Evolutionary conservation across 2,329 filamentous ascomycete genomes (phyloP), one percentile per base, ranked within the genome.

Genomic region (Sporothrix pallida): DNA sequence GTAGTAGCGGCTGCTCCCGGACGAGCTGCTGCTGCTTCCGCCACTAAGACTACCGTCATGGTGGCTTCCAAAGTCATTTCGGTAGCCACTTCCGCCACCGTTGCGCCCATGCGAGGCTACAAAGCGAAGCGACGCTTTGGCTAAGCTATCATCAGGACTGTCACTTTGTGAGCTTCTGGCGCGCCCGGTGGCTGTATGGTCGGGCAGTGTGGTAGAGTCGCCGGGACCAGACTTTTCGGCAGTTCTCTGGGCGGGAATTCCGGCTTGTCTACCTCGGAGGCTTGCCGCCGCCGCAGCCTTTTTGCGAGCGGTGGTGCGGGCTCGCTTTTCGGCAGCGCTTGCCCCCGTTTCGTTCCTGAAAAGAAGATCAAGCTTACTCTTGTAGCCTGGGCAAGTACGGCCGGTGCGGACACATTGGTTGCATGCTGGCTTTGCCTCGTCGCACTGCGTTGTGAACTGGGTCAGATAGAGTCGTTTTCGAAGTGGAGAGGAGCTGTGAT

Each of bases 281-380:
- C 31, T 37, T 37, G 31, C 31, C 31, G 68, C 20, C 1, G 60
- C 69, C 17, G 58, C 44, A 4, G 72, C 72, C 54, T 63, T 72
- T 56, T 67, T 73, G 10, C 71, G 52, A n/a, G 71, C 58, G 12
- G 71, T 65, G 3, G 67, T 58, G 13, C 72, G 74, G 2, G 71
- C 69, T 5, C 74, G 68, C 42, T 70, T 74, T 13, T 72, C 69
- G 26, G 71, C 71, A 2, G 73, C 73, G 8, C 80, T 87, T 58
- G 86, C 85, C 78, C 87, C 87, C 42, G 91, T 93, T 82, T 93
- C 91, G 79, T 93, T 91, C 73, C 91, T 89, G 77, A 93, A 92
- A 72, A 93, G 87, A 31, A 93, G 82, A 77, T 93, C 91, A 77
- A 93, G 92, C 76, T 92, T 90, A 78, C 92, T 89, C 79, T 89